phyloP scores from a whole-genome alignment of 345 rosid genomes.

The Gossypium raimondii region DNA sequence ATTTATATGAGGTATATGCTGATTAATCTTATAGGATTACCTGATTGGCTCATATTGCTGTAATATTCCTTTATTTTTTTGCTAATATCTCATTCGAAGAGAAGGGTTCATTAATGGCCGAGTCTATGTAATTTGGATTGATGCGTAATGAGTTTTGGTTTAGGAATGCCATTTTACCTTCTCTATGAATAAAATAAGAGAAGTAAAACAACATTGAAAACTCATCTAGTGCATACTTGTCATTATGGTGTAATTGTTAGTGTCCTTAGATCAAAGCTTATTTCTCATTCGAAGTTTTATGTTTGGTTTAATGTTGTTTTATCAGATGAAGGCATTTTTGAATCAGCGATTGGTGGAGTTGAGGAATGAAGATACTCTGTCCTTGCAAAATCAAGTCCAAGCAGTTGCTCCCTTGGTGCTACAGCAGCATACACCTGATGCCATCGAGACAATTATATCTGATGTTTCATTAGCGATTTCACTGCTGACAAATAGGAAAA shows the following conservation, averaged over 20 bases:
- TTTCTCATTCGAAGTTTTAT: constrained; percentile 1
- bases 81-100: neutral
- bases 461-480: constrained; percentile 62
- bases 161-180: neutral
- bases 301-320: constrained; percentile 19
- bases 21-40: neutral
- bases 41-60: constrained; percentile 8
- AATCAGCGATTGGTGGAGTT: constrained; percentile 71
- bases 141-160: neutral
- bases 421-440: constrained; percentile 82
- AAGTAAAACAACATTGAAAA: neutral
- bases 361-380: constrained; percentile 66
- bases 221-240: neutral
- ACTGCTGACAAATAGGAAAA: constrained; percentile 76
- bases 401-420: constrained; percentile 85
- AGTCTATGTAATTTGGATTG: neutral
- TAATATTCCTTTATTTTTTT: neutral
- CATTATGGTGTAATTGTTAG: neutral
- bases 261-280: neutral
- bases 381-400: constrained; percentile 91
- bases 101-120: neutral
- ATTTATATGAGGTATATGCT: constrained; percentile 76
- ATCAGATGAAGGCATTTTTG: constrained; percentile 83
- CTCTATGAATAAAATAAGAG: neutral
- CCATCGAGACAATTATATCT: constrained; percentile 61